These are phyloP conservation scores for Globisporangium polare DNA, from an alignment of 352 stramenopile genomes.

Conservation along the genomic window DNA sequence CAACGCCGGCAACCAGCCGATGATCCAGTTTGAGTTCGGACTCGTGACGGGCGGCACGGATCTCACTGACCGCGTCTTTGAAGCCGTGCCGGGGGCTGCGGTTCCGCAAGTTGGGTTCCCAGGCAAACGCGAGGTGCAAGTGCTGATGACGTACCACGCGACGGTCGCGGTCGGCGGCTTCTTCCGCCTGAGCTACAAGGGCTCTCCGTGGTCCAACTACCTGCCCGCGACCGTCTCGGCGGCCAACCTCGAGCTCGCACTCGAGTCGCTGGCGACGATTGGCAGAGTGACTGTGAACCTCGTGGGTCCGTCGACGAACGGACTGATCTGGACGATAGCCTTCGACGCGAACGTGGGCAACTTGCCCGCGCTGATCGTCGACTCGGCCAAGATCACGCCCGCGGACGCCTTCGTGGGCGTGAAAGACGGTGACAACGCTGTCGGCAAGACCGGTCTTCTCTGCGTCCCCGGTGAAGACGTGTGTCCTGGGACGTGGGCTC, in stretches of 20 bases:
- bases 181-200: constrained; percentile 73
- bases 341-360: constrained; percentile 74
- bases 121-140: constrained; percentile 66
- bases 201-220: constrained; percentile 66
- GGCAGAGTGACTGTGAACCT: constrained; percentile 48
- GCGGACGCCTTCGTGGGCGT: constrained; percentile 38
- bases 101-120: constrained; percentile 44
- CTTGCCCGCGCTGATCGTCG: constrained; percentile 38
- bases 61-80: constrained; percentile 42
- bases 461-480: constrained; percentile 45
- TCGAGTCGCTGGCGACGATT: constrained; percentile 64
- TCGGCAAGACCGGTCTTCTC: constrained; percentile 30
- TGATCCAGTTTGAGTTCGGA: constrained; percentile 54
- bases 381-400: constrained; percentile 58
- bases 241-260: constrained; percentile 41
- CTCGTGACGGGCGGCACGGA: constrained; percentile 19
- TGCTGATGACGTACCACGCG: constrained; percentile 56
- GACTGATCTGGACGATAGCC: constrained; percentile 71
- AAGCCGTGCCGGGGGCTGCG: constrained; percentile 41
- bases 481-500: constrained; percentile 48
- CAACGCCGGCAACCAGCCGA: constrained; percentile 51
- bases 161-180: constrained; percentile 40
- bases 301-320: constrained; percentile 27
- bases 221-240: constrained; percentile 36
- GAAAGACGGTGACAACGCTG: constrained; percentile 80